Conservation (phyloP, 1,284 basidiomycete genomes). For the Rhodotorula sp. region DNA sequence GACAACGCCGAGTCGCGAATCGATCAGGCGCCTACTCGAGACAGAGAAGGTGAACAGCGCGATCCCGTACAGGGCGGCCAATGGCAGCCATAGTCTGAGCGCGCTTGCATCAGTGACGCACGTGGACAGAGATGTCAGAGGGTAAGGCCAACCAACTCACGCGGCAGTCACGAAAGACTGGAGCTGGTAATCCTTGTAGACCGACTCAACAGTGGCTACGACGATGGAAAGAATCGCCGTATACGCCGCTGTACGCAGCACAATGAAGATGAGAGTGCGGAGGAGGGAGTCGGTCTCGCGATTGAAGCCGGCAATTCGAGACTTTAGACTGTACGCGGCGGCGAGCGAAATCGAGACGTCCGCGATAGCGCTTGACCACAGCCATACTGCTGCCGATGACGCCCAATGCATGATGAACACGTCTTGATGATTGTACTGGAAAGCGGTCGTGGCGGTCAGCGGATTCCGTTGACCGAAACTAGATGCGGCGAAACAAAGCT, state of each 20-base stretch:
- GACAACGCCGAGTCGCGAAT: background rate
- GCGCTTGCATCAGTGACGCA: no score
- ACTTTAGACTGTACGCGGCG: constrained; percentile 3
- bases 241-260: constrained; percentile 20
- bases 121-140: background rate
- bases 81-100: constrained; percentile 7
- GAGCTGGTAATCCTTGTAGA: constrained; percentile 3
- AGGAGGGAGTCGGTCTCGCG: constrained; percentile 17
- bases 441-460: background rate
- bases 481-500: background rate
- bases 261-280: constrained; percentile 13
- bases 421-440: background rate
- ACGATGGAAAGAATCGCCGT: constrained; percentile 18
- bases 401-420: constrained; percentile 4
- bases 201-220: background rate
- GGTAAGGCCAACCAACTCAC: background rate
- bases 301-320: constrained; percentile 26
- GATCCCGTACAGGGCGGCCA: constrained; percentile 11
- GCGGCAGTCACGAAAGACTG: background rate
- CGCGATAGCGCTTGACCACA: constrained; percentile 7
- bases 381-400: constrained; percentile 1
- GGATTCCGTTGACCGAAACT: background rate
- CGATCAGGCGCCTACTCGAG: constrained; percentile 5
- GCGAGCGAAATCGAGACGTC: constrained; percentile 25
- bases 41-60: constrained; percentile 12